Evolutionary conservation across 305 asterid species (phyloP).

Genomic region (Fraxinus xanthoxyloides): DNA sequence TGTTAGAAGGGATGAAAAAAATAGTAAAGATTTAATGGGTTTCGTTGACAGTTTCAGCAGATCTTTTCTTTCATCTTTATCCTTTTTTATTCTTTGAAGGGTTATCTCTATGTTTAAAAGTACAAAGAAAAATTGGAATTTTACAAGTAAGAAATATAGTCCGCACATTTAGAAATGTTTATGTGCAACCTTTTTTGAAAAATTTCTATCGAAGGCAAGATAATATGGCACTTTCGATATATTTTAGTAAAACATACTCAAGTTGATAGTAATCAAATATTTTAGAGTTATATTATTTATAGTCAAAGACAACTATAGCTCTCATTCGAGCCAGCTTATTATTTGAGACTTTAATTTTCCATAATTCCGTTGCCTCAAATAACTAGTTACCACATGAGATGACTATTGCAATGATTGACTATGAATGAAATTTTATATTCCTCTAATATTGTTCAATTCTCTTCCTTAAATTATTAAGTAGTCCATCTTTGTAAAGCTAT

Average conservation of each 20-base stretch:
- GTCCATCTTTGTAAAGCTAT: not conserved
- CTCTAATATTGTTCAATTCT: not conserved
- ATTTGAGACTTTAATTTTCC: no score
- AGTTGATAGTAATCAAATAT: not conserved
- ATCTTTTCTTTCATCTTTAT: not conserved
- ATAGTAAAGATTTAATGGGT: not conserved
- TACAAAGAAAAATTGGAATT: not conserved
- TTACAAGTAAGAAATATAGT: not conserved
- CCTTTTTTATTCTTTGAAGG: not conserved
- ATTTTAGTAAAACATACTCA: not conserved
- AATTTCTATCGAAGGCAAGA: not conserved
- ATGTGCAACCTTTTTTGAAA: not conserved
- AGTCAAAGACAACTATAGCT: no score
- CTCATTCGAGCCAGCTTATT: no score
- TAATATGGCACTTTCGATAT: not conserved
- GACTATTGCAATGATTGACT: no score
- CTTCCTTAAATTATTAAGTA: not conserved
- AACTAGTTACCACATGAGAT: no score
- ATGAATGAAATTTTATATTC: no score
- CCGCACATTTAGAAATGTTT: not conserved
- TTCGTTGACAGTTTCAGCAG: not conserved
- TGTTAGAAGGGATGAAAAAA: not conserved
- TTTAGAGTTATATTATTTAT: no score
- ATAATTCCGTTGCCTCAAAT: no score
- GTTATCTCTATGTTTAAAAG: not conserved